Conservation (phyloP, 805 yeast species). For the Hanseniaspora vineae region DNA sequence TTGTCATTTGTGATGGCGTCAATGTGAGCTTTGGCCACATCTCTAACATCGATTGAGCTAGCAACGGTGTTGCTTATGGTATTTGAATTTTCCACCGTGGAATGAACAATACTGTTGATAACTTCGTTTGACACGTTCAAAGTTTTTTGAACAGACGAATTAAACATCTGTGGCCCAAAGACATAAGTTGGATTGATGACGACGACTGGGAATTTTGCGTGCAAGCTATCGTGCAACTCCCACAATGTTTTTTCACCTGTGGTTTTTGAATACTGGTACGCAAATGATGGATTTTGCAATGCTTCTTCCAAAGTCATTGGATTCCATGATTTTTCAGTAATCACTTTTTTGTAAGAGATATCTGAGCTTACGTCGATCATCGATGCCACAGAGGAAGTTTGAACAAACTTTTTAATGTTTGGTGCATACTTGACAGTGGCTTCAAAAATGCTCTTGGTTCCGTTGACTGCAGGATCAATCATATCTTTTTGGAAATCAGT, state of each 20-base stretch:
- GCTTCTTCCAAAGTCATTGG: constrained; percentile 21
- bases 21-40: constrained; percentile 40
- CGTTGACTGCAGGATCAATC: constrained; percentile 44
- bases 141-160: constrained; percentile 16
- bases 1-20: constrained; percentile 23
- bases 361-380: constrained; percentile 19
- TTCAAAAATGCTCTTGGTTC: constrained; percentile 36
- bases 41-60: constrained; percentile 36
- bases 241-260: constrained; percentile 40
- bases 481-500: constrained; percentile 39
- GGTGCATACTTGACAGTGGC: constrained; percentile 32
- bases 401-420: constrained; percentile 34
- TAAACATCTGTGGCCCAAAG: constrained; percentile 34
- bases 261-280: constrained; percentile 31
- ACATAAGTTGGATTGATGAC: constrained; percentile 29
- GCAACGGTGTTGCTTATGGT: constrained; percentile 17
- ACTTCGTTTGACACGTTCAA: constrained; percentile 30
- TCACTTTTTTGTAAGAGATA: not conserved
- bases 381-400: constrained; percentile 49
- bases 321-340: constrained; percentile 28
- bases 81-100: constrained; percentile 11
- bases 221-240: constrained; percentile 24
- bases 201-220: constrained; percentile 23
- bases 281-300: constrained; percentile 13
- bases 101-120: constrained; percentile 14